These are phyloP conservation scores for Rubia peregrina DNA, from an alignment of 305 asterid genomes.

Conservation along the genomic window DNA sequence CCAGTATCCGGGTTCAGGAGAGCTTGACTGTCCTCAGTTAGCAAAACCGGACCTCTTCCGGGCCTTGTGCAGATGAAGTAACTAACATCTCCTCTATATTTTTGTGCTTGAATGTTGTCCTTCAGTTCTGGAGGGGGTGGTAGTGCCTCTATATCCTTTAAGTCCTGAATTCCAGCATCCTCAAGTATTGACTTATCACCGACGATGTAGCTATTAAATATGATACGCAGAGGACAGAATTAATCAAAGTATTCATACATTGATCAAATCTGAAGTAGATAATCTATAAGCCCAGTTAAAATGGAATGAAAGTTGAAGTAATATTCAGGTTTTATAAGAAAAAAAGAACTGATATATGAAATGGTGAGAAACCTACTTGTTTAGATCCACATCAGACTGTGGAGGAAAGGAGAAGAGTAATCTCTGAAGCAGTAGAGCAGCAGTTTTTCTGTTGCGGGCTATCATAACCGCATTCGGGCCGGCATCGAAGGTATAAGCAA, in stretches of 20 bases:
- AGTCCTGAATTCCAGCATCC: slow-evolving; percentile 61
- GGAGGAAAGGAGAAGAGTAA: slow-evolving; percentile 83
- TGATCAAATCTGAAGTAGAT: too few species aligned
- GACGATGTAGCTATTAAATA: slow-evolving; percentile 56
- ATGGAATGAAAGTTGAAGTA: background rate
- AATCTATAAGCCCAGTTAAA: too few species aligned
- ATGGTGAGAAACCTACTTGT: slow-evolving; percentile 38
- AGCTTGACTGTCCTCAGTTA: slow-evolving; percentile 36
- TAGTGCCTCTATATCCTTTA: slow-evolving; percentile 58
- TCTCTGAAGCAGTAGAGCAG: slow-evolving; percentile 58
- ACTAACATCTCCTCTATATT: slow-evolving; percentile 62
- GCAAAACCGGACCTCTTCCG: slow-evolving; percentile 58
- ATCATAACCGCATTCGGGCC: slow-evolving; percentile 93
- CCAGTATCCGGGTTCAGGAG: slow-evolving; percentile 41
- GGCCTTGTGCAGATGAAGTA: slow-evolving; percentile 90
- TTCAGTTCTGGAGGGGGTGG: slow-evolving; percentile 65
- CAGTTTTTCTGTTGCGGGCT: slow-evolving; percentile 66
- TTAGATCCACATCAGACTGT: slow-evolving; percentile 55
- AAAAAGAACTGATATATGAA: background rate
- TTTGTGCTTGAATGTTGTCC: slow-evolving; percentile 40
- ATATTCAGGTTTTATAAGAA: background rate
- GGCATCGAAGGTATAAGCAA: slow-evolving; percentile 85
- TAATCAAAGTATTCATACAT: slow-evolving; percentile 2
- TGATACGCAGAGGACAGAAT: background rate
- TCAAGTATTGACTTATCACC: slow-evolving; percentile 72